These are phyloP conservation scores for Setaria italica DNA, from an alignment of 202 grass and related monocot genomes.

Conservation along the genomic window DNA sequence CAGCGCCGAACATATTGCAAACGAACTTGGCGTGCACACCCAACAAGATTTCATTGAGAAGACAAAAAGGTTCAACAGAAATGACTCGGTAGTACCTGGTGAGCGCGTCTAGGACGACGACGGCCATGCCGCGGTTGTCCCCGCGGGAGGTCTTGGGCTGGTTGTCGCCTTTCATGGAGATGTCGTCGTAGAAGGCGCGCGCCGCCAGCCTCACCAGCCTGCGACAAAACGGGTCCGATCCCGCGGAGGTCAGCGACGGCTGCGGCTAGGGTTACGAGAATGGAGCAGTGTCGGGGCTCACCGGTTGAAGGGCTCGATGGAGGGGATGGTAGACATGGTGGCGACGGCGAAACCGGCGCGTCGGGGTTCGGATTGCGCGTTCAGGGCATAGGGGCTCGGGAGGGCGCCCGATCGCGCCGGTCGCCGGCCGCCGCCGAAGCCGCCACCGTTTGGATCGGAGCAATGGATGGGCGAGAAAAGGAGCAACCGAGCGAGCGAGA, in stretches of 20 bases:
- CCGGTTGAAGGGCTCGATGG: slow-evolving; percentile 61
- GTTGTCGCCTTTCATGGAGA: slow-evolving; percentile 93
- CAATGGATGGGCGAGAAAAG: background rate
- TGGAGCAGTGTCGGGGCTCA: background rate
- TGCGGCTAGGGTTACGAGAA: slow-evolving; percentile 35
- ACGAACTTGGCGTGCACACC: background rate
- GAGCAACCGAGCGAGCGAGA: background rate
- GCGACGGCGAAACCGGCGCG: background rate
- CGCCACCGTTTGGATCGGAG: slow-evolving; percentile 29
- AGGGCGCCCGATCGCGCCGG: background rate
- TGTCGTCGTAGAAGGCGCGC: slow-evolving; percentile 91
- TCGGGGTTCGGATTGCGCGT: background rate
- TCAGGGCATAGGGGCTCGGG: background rate
- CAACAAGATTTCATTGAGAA: background rate
- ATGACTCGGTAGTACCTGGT: slow-evolving; percentile 53
- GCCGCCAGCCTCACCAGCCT: slow-evolving; percentile 89
- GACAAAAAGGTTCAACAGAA: background rate
- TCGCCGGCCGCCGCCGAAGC: background rate
- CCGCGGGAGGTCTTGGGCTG: slow-evolving; percentile 89
- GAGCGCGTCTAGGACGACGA: slow-evolving; percentile 90
- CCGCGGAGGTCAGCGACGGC: slow-evolving; percentile 3
- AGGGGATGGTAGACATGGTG: slow-evolving; percentile 35
- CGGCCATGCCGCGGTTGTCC: slow-evolving; percentile 97
- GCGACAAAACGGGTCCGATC: background rate
- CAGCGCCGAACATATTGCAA: background rate